These are phyloP conservation scores for Glonium stellatum DNA, from an alignment of 495 filamentous ascomycete genomes.

Conservation along the genomic window DNA sequence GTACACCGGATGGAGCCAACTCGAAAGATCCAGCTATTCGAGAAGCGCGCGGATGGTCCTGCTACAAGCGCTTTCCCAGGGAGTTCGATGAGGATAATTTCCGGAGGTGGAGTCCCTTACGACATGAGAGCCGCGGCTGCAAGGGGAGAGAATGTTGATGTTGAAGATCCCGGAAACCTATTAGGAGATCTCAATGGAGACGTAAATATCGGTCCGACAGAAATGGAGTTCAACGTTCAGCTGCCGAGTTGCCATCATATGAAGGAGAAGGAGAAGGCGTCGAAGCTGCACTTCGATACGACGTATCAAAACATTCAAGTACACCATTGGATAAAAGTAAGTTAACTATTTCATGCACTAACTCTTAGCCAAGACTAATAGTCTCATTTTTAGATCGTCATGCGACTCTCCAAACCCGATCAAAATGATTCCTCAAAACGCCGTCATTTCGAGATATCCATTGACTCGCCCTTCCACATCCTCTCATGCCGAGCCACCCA, in stretches of 20 bases:
- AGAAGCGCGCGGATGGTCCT: constrained; percentile 80
- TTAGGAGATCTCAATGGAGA: constrained; percentile 70
- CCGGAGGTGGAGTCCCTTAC: constrained; percentile 73
- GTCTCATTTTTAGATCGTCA: constrained; percentile 65
- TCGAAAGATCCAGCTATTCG: constrained; percentile 79
- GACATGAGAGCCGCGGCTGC: constrained; percentile 55
- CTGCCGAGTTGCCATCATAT: constrained; percentile 87
- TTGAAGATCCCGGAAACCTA: constrained; percentile 55
- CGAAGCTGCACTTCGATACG: constrained; percentile 83
- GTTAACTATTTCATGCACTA: constrained; percentile 11
- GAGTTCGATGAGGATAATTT: constrained; percentile 69
- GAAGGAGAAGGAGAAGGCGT: constrained; percentile 63
- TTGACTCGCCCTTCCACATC: constrained; percentile 94
- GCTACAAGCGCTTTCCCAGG: constrained; percentile 69
- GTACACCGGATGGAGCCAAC: constrained; percentile 81
- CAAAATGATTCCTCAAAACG: constrained; percentile 71
- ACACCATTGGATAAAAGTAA: constrained; percentile 98
- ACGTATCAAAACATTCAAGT: constrained; percentile 96
- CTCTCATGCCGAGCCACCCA: constrained; percentile 90
- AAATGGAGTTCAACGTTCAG: constrained; percentile 96
- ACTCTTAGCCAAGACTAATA: constrained; percentile 26
- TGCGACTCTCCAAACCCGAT: constrained; percentile 88
- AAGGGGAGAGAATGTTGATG: constrained; percentile 49
- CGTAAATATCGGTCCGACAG: constrained; percentile 71
- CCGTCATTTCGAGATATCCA: constrained; percentile 96